phyloP scores from a whole-genome alignment of 2,329 filamentous ascomycete species.

The Phialophora verrucosa region DNA sequence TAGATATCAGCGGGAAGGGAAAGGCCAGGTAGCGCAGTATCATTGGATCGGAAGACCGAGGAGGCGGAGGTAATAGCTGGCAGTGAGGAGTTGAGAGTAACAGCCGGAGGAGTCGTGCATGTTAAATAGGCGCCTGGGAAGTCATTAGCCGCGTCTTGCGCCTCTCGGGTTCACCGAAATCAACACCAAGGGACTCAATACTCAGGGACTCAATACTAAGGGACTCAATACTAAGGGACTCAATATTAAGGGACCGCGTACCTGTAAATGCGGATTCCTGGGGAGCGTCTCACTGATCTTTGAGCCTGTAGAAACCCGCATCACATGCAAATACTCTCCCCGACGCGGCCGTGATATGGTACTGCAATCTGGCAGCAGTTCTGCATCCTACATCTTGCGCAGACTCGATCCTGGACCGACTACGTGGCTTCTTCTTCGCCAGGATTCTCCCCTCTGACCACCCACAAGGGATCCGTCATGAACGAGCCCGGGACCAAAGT shows the following conservation, averaged over 20 bases:
- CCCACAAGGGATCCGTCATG: conserved; percentile 52
- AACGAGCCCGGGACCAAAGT: conserved; percentile 47
- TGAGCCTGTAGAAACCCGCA: too few species aligned
- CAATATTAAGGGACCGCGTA: too few species aligned
- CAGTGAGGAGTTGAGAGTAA: not conserved
- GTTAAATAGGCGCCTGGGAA: not conserved
- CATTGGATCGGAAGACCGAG: not conserved
- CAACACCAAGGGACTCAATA: not conserved
- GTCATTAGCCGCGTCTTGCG: not conserved
- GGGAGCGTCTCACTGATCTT: not conserved
- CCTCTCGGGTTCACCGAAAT: not conserved
- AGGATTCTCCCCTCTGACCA: conserved; percentile 47
- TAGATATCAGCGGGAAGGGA: not conserved
- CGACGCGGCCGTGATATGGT: not conserved
- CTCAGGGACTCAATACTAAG: too few species aligned
- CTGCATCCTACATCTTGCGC: not conserved
- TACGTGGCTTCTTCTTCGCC: not conserved
- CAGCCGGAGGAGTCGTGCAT: not conserved
- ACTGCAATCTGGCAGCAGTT: not conserved
- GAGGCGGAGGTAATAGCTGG: not conserved
- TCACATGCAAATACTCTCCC: not conserved
- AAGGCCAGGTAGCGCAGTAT: not conserved
- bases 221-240: too few species aligned
- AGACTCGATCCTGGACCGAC: not conserved
- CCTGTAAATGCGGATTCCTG: not conserved